Evolutionary conservation across 2,329 filamentous ascomycete species (phyloP), one percentile per base, ranked within the genome.

Genomic region (Coccinonectria pachysandricola): DNA sequence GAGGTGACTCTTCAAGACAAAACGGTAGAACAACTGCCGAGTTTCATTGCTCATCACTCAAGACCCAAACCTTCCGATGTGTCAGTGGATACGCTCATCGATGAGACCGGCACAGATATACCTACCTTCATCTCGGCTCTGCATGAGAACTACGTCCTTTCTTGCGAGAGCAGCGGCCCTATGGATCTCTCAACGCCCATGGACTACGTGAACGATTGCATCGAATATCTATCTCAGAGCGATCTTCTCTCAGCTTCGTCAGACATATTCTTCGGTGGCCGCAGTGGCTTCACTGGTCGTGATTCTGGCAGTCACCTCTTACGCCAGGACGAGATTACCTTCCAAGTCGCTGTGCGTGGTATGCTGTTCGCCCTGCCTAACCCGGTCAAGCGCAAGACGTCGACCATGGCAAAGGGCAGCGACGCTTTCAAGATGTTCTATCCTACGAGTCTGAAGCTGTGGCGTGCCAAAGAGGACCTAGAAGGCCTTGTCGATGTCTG

Each of bases 351-450:
- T 4, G 83, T 93, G 0, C 75, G 87, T 8, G 91, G 91, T 1
- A 58, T 96, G 25, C 57, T 95, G 1, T 93, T 93, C 50, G 78
- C 76, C 7, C 66, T 98, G 3, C 91, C 91, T 2, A 72, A 72
- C 42, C 88, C 88, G 0, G 91, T 98, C 7, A 88, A 83, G 50
- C 69, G 76, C n/a, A 67, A 65, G 64, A 51, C 61, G 42, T 46
- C 52, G 45, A 41, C 59, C 46, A 44, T 48, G 43, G 59, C 45
- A 52, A 64, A 34, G 48, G 56, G 38, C 53, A 62, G 43, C 19
- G 82, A 86, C 45, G 71, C 80, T 1, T 79, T 77, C 57, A 87
- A 82, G 47, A 94, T 98, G 83, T 92, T 87, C 41, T 98, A 91
- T 46, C 91, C 91, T 0, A 76, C 76, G 1, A 85, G 80, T 29